phyloP scores from a whole-genome alignment of 2,329 filamentous ascomycete genomes.

The Trichoderma endophyticum region DNA sequence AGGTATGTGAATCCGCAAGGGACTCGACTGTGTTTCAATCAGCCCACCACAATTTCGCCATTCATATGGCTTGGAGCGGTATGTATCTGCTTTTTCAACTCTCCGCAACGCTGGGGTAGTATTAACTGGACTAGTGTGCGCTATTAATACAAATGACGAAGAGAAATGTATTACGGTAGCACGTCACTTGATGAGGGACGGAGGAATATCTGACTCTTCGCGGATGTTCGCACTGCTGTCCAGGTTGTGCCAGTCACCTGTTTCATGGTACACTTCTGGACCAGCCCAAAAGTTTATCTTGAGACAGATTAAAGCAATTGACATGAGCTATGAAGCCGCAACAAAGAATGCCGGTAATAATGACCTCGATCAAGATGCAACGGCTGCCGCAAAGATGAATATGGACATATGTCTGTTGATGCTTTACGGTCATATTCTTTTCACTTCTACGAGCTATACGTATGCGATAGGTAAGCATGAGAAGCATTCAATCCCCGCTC shows the following conservation, averaged over 20 bases:
- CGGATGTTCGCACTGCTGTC: constrained; percentile 79
- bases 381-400: constrained; percentile 25
- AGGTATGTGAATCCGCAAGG: constrained; percentile 71
- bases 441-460: constrained; percentile 76
- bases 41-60: constrained; percentile 63
- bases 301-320: constrained; percentile 86
- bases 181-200: constrained; percentile 81
- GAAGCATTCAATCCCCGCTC: not conserved
- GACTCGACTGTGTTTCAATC: constrained; percentile 82
- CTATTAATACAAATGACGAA: constrained; percentile 75
- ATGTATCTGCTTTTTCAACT: constrained; percentile 31
- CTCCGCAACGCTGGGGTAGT: not conserved
- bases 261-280: constrained; percentile 74
- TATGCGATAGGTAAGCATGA: constrained; percentile 67
- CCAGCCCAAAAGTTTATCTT: constrained; percentile 88
- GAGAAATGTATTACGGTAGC: constrained; percentile 69
- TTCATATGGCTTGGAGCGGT: constrained; percentile 76
- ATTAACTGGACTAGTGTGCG: constrained; percentile 60
- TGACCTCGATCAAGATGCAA: constrained; percentile 16
- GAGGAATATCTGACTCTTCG: constrained; percentile 78
- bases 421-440: constrained; percentile 87
- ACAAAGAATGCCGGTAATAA: constrained; percentile 28
- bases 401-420: constrained; percentile 80
- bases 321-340: constrained; percentile 54
- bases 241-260: constrained; percentile 68